Evolutionary conservation across 306 rosid species (phyloP).

Genomic region (Lathyrus tuberosus): DNA sequence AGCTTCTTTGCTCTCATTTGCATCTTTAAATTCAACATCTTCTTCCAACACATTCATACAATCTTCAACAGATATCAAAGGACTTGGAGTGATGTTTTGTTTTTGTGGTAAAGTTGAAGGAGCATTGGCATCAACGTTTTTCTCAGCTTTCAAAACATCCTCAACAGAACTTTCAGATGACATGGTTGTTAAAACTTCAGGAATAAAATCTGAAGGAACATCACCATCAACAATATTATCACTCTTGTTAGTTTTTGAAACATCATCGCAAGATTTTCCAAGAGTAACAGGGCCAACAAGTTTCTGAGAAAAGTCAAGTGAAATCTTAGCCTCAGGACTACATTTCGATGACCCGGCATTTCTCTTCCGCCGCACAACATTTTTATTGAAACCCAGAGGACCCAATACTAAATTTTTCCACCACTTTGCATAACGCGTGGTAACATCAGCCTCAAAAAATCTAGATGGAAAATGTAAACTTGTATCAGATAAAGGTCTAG

Average conservation of each 20-base stretch:
- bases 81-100: neutral
- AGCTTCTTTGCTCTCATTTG: conserved; percentile 1
- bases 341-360: neutral
- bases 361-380: conserved; percentile 7
- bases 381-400: conserved; percentile 17
- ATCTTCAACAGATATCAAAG: neutral
- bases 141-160: neutral
- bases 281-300: neutral
- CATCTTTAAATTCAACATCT: conserved; percentile 17
- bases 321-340: neutral
- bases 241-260: neutral
- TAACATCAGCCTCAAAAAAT: conserved; percentile 45
- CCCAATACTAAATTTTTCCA: conserved; percentile 24
- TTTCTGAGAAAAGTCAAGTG: neutral
- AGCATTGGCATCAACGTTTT: conserved; percentile 17
- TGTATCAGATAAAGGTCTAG: conserved; percentile 13
- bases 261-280: conserved; percentile 21
- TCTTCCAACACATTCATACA: neutral
- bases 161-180: neutral
- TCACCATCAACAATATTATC: conserved; percentile 7
- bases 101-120: conserved; percentile 13
- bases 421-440: conserved; percentile 36
- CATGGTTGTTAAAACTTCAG: neutral
- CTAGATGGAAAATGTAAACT: conserved; percentile 46
- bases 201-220: conserved; percentile 29